These are phyloP conservation scores for Globisporangium paroecandrum DNA, from an alignment of 352 stramenopile species.

Conservation along the genomic window DNA sequence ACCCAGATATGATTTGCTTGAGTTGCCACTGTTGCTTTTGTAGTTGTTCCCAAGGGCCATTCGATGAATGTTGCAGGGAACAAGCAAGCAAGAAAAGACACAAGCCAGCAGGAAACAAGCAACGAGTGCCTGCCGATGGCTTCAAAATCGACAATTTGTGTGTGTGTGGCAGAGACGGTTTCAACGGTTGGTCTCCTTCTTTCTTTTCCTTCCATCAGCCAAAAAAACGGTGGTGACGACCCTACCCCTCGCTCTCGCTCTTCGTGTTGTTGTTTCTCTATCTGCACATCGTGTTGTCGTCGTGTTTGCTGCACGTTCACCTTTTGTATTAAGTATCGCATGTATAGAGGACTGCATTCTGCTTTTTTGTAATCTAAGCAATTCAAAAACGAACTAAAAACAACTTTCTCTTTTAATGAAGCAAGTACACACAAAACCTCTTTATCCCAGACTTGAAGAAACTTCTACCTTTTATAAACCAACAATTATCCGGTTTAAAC, in stretches of 20 bases:
- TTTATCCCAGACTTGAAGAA: too few species aligned
- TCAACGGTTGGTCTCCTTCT: not conserved
- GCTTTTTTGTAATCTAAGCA: too few species aligned
- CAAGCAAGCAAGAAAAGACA: not conserved
- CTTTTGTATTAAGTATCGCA: not conserved
- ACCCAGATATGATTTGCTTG: not conserved
- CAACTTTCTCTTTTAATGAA: not conserved
- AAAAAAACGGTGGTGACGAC: not conserved
- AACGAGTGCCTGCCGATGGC: not conserved
- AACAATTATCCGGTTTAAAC: too few species aligned
- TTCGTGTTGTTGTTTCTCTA: conserved; percentile 5
- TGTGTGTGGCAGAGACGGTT: not conserved
- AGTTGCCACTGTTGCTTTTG: not conserved
- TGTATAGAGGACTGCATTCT: not conserved
- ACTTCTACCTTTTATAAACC: too few species aligned
- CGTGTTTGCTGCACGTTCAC: not conserved
- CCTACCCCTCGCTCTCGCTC: conserved; percentile 1
- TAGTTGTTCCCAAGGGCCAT: not conserved
- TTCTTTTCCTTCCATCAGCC: not conserved
- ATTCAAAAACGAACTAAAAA: too few species aligned
- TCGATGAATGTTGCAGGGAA: not conserved
- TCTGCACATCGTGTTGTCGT: conserved; percentile 4
- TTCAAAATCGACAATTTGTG: not conserved
- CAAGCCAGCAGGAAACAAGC: not conserved
- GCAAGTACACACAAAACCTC: too few species aligned